Percentiles rank a stretch among this genome's conserved stretches.
phyloP scores from a whole-genome alignment of 805 yeast species.

The Cyberlindnera mrakii region DNA sequence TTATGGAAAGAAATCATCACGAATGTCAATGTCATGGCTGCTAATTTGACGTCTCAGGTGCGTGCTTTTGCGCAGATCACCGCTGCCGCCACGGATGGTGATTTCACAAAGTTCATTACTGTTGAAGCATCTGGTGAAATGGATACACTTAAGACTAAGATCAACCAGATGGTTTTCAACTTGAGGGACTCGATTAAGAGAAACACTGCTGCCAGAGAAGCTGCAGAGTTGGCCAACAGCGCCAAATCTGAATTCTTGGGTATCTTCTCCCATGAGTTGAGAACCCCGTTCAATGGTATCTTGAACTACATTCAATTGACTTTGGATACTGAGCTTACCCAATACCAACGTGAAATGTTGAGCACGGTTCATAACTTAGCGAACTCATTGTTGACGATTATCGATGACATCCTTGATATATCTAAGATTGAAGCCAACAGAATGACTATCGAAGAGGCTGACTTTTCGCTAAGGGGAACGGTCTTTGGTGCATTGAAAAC shows the following conservation, averaged over 20 bases:
- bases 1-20: slow-evolving; percentile 89
- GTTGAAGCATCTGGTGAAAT: slow-evolving; percentile 92
- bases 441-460: slow-evolving; percentile 89
- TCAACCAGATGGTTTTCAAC: slow-evolving; percentile 79
- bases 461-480: slow-evolving; percentile 79
- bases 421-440: slow-evolving; percentile 91
- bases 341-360: slow-evolving; percentile 87
- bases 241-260: slow-evolving; percentile 89
- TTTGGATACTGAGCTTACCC: slow-evolving; percentile 81
- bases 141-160: slow-evolving; percentile 49
- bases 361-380: slow-evolving; percentile 86
- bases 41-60: slow-evolving; percentile 87
- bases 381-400: slow-evolving; percentile 76
- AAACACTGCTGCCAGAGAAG: slow-evolving; percentile 90
- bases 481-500: slow-evolving; percentile 89
- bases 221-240: slow-evolving; percentile 85
- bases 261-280: slow-evolving; percentile 80
- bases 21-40: slow-evolving; percentile 89
- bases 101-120: slow-evolving; percentile 82
- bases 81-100: slow-evolving; percentile 92
- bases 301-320: slow-evolving; percentile 91
- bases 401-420: slow-evolving; percentile 86
- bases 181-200: slow-evolving; percentile 85
- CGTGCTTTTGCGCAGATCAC: slow-evolving; percentile 92
- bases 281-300: slow-evolving; percentile 92